A percentile compares a stretch with the other conserved stretches of the same genome.
phyloP scores from a whole-genome alignment of 108 stramenopile species.

The Conticribra weissflogii region DNA sequence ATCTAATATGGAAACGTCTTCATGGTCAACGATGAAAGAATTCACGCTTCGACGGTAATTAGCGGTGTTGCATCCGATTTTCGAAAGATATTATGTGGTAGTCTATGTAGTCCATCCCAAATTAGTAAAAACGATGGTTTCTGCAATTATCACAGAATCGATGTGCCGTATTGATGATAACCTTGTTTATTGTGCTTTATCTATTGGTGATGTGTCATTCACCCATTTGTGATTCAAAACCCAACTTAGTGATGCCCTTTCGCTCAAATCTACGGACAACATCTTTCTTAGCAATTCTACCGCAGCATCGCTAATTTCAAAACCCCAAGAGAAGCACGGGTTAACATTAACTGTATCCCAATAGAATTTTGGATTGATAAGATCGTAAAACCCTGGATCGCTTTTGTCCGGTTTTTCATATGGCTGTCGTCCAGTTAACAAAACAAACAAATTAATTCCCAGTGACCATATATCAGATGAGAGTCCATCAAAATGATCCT shows the following conservation, averaged over 20 bases:
- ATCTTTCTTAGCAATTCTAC: conserved; percentile 71
- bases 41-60: too few species aligned
- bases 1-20: conserved; percentile 36
- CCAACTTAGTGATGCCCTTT: conserved; percentile 69
- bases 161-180: too few species aligned
- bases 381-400: conserved; percentile 66
- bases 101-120: too few species aligned
- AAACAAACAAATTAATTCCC: conserved; percentile 88
- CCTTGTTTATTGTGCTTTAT: conserved; percentile 2
- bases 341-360: conserved; percentile 60
- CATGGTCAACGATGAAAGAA: not conserved
- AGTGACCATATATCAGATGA: conserved; percentile 89
- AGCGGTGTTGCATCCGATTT: too few species aligned
- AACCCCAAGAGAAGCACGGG: conserved; percentile 63
- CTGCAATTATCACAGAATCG: too few species aligned
- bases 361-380: conserved; percentile 62
- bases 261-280: conserved; percentile 63
- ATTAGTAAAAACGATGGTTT: too few species aligned
- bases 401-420: conserved; percentile 64
- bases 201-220: not conserved
- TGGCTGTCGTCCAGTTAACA: conserved; percentile 83
- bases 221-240: conserved; percentile 72
- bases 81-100: too few species aligned
- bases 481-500: conserved; percentile 71
- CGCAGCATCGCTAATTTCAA: conserved; percentile 44